Percentiles rank a stretch among this genome's conserved stretches.
Conservation (phyloP, 768 basidiomycete species). For the Lactarius hatsudake region DNA sequence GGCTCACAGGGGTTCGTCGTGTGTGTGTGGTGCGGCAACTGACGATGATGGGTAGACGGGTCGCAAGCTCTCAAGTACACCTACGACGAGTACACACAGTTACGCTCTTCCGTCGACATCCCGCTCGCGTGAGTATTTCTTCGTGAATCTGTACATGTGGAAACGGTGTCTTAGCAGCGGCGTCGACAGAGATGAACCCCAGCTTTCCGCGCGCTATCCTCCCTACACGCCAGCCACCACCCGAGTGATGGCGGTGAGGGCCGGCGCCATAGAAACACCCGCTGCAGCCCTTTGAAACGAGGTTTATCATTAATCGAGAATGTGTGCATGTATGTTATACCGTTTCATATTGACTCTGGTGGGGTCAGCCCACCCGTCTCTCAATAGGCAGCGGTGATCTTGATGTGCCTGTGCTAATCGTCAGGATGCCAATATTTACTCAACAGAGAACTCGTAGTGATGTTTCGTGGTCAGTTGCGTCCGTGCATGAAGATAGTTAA, state of each 20-base stretch:
- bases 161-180: not conserved
- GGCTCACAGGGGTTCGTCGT: not conserved
- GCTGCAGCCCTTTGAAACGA: not conserved
- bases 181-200: conserved; percentile 44
- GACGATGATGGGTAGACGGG: conserved; percentile 30
- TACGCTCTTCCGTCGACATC: conserved; percentile 49
- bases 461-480: not conserved
- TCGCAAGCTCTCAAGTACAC: conserved; percentile 29
- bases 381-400: not conserved
- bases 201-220: conserved; percentile 56
- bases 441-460: not conserved
- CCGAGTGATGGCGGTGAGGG: not conserved
- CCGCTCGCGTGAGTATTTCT: conserved; percentile 50
- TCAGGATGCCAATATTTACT: not conserved
- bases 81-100: conserved; percentile 47
- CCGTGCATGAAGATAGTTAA: conserved; percentile 17
- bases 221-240: conserved; percentile 48
- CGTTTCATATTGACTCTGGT: not conserved
- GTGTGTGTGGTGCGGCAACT: not conserved
- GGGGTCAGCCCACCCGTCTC: not conserved
- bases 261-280: conserved; percentile 9
- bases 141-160: not conserved
- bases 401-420: not conserved
- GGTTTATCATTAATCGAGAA: not conserved
- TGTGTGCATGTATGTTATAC: not conserved